Base-by-base conservation (phyloP, 2,329 filamentous ascomycete species). In the Verticillium alfalfae region DNA sequence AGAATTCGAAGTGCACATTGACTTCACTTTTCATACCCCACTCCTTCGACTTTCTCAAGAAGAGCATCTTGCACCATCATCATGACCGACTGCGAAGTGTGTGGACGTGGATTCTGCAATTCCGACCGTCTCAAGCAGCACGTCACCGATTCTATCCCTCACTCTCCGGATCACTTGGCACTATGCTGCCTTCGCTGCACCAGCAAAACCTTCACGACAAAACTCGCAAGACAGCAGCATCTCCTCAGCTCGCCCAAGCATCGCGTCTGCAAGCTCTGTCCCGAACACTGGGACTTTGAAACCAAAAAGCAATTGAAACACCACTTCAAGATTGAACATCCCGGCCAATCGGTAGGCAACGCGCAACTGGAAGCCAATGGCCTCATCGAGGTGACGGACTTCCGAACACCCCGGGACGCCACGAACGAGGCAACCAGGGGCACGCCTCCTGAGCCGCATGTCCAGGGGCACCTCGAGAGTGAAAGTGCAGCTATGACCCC, bases 401-500 rank as follows among this genome's bases (percentile, higher is more conserved):
- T 22, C 45, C n/a, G 16, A 22, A 4, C 26, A 31, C 26, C n/a
- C 18, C 6, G 4, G 0, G 18, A 12, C 18, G 45, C 10, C 18
- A 10, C 18, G 8, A 8, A 3, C 22, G 18, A 10, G n/a, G 16
- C 45, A 26, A 10, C 45, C 12, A 1, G 8, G 8, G 18, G 45
- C 18, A 12, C 6, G 18, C 45, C n/a, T 12, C 8, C 45, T 12
- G 7, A 26, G 18, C 18, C 18, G 9, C 45, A 52, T n/a, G 18
- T 12, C 8, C 45, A 22, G 3, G 9, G 10, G 9, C 18, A 2
- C 2, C n/a, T 31, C 18, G 9, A 10, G 18, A 52, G 16, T 22
- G 45, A 10, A 18, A 52, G 16, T 22, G 45, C 18, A 6, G 3
- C 18, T 13, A 65, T 65, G 39, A 63, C 68, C 49, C 66, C 65